Percentiles rank a stretch among this genome's conserved stretches.
These are phyloP conservation scores for Talaromyces trachyspermus DNA, from an alignment of 495 filamentous ascomycete genomes.

Conservation along the genomic window DNA sequence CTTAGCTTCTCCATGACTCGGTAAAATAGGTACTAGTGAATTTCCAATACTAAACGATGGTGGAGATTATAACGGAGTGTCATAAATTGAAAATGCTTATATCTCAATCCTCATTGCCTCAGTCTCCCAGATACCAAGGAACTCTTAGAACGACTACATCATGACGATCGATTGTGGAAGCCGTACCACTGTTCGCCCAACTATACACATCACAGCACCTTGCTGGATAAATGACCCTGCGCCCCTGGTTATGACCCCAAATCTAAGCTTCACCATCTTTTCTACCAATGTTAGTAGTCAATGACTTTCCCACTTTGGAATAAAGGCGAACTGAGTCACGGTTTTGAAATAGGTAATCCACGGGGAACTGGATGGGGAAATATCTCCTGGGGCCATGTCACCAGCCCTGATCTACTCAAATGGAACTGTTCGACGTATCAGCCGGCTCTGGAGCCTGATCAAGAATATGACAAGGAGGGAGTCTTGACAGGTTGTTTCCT, in stretches of 20 bases:
- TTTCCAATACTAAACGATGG: neutral
- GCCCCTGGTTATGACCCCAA: constrained; percentile 12
- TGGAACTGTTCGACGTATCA: constrained; percentile 6
- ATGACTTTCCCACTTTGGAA: neutral
- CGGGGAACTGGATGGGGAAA: constrained; percentile 14
- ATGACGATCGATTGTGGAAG: constrained; percentile 4
- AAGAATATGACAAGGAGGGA: constrained; percentile 10
- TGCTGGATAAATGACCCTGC: constrained; percentile 10
- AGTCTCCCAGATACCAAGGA: neutral
- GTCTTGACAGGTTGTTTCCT: constrained; percentile 14
- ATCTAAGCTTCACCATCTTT: constrained; percentile 11
- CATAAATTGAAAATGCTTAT: neutral
- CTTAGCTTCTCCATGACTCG: constrained; percentile 4
- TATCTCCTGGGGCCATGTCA: constrained; percentile 14
- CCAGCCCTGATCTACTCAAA: constrained; percentile 10
- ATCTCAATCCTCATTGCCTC: neutral
- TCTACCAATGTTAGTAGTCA: constrained; percentile 10
- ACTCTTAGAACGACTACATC: neutral
- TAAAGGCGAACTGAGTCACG: constrained; percentile 1
- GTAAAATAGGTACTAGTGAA: neutral
- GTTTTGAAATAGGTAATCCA: constrained; percentile 10
- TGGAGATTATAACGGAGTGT: neutral
- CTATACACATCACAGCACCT: constrained; percentile 6
- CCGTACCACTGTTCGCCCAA: constrained; percentile 2
- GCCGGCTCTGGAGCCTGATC: constrained; percentile 8